phyloP scores from a whole-genome alignment of 345 rosid species.

The Pistacia integerrima region DNA sequence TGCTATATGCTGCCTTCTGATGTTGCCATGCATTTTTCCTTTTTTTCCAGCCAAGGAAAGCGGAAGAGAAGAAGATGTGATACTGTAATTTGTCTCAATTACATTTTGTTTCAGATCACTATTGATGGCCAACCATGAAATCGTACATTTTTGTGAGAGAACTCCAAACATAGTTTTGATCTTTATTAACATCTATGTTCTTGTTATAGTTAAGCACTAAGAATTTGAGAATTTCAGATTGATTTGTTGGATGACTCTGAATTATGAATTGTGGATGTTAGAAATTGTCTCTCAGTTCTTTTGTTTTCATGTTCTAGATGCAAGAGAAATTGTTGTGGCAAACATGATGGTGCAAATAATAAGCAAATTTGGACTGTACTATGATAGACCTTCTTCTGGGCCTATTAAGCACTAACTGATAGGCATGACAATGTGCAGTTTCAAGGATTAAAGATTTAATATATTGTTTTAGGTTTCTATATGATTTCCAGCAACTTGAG shows the following conservation, averaged over 20 bases:
- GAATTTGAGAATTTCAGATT: neutral
- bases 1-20: neutral
- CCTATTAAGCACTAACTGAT: neutral
- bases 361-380: neutral
- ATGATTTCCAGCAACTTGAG: neutral
- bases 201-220: neutral
- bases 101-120: neutral
- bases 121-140: neutral
- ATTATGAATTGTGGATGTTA: neutral
- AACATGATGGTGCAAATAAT: neutral
- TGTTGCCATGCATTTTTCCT: neutral
- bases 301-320: neutral
- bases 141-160: neutral
- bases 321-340: neutral
- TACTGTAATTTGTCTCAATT: neutral
- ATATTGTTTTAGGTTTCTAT: neutral
- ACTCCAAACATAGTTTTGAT: conserved; percentile 1
- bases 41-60: conserved; percentile 68
- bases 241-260: neutral
- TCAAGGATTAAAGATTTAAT: neutral
- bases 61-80: conserved; percentile 69
- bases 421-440: neutral
- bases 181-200: neutral
- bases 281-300: neutral
- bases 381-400: neutral